Conservation (phyloP, 129 eudicot genomes). For the Helianthus tuberosus region DNA sequence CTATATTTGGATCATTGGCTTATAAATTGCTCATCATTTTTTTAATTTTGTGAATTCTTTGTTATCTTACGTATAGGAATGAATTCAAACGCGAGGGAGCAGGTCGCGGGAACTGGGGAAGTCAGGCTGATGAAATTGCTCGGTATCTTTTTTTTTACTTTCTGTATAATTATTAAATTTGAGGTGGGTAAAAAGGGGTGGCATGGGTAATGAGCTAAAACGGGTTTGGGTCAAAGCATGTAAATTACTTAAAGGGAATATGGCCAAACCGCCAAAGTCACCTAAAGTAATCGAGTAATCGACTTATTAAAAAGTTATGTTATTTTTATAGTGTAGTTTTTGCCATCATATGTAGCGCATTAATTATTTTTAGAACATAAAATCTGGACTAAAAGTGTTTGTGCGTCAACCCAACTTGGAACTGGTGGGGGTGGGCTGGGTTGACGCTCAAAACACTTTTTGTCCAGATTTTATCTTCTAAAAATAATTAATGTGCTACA, state of each 20-base stretch:
- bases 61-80: constrained; percentile 34
- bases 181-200: not conserved
- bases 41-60: not conserved
- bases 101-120: constrained; percentile 98
- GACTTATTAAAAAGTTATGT: no score
- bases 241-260: not conserved
- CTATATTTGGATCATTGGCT: not conserved
- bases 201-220: not conserved
- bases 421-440: no score
- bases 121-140: constrained; percentile 63
- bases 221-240: not conserved
- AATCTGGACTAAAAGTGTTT: no score
- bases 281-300: no score
- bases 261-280: no score
- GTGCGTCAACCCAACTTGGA: no score
- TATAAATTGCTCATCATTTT: not conserved
- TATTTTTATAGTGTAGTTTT: no score
- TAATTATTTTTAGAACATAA: no score
- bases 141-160: constrained; percentile 33
- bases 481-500: no score
- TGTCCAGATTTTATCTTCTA: no score
- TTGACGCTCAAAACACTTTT: no score
- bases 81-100: constrained; percentile 84
- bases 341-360: no score
- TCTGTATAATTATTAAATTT: not conserved